phyloP scores from a whole-genome alignment of 2,329 filamentous ascomycete species.

The Trichoderma endophyticum region DNA sequence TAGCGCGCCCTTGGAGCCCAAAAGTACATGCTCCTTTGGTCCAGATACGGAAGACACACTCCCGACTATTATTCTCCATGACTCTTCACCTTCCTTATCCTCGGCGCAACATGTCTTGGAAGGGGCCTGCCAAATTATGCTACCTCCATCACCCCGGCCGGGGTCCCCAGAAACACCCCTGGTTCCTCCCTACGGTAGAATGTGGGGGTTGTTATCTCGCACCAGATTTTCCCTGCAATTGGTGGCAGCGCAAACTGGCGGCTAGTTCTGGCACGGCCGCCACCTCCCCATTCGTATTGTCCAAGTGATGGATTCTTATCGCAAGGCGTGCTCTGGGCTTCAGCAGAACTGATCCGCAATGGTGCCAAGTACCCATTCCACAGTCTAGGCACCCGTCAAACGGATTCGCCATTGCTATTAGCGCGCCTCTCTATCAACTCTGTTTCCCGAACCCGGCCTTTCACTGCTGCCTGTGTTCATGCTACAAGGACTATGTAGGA shows the following conservation, averaged over 20 bases:
- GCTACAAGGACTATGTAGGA: not conserved
- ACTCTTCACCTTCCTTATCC: slow-evolving; percentile 15
- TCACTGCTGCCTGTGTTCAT: not conserved
- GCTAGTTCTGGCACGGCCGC: slow-evolving; percentile 14
- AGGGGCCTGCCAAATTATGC: not conserved
- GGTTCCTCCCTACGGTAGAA: slow-evolving; percentile 10
- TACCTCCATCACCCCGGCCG: slow-evolving; percentile 16
- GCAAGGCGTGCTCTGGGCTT: slow-evolving; percentile 13
- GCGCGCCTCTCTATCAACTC: not conserved
- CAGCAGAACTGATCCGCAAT: slow-evolving; percentile 1
- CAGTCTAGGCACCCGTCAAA: slow-evolving; percentile 3
- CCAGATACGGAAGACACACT: not conserved
- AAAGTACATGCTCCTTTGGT: not conserved
- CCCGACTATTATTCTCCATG: not conserved
- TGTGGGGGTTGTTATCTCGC: slow-evolving; percentile 21
- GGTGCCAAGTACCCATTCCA: not conserved
- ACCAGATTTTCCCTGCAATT: slow-evolving; percentile 17
- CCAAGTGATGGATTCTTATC: slow-evolving; percentile 9
- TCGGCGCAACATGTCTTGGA: slow-evolving; percentile 14
- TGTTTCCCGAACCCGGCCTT: not conserved
- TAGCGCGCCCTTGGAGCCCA: not conserved
- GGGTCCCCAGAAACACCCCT: slow-evolving; percentile 20
- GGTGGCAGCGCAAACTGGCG: slow-evolving; percentile 9
- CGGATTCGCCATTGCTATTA: not conserved
- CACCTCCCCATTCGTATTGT: slow-evolving; percentile 12